These are phyloP conservation scores for Pyricularia pennisetigena DNA, from an alignment of 2,329 filamentous ascomycete genomes.

Conservation along the genomic window DNA sequence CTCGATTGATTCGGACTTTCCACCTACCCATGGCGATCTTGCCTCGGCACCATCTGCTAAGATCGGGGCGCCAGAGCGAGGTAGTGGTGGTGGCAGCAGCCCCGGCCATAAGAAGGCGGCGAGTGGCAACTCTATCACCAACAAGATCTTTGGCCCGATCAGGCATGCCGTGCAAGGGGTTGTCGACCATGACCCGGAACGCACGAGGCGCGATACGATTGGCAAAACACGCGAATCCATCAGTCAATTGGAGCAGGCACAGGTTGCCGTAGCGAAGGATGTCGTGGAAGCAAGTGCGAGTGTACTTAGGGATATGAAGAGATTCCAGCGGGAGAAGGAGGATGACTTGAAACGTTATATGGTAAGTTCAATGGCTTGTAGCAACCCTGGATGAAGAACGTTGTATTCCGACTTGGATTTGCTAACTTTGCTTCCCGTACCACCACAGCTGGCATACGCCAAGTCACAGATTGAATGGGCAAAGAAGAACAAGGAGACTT, in stretches of 20 bases:
- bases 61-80: slow-evolving; percentile 56
- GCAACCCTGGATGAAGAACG: not conserved
- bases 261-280: slow-evolving; percentile 80
- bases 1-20: slow-evolving; percentile 93
- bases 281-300: slow-evolving; percentile 87
- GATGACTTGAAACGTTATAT: slow-evolving; percentile 90
- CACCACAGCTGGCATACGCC: slow-evolving; percentile 70
- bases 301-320: slow-evolving; percentile 78
- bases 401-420: not conserved
- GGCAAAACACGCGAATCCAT: slow-evolving; percentile 91
- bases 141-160: slow-evolving; percentile 89
- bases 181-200: slow-evolving; percentile 90
- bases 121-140: slow-evolving; percentile 84
- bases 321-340: slow-evolving; percentile 94
- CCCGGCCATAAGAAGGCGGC: slow-evolving; percentile 66
- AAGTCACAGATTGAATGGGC: slow-evolving; percentile 93
- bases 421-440: not conserved
- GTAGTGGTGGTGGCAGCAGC: slow-evolving; percentile 18
- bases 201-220: slow-evolving; percentile 84
- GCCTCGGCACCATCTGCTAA: slow-evolving; percentile 61
- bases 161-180: slow-evolving; percentile 95
- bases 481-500: slow-evolving; percentile 79
- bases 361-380: slow-evolving; percentile 47
- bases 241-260: slow-evolving; percentile 77
- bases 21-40: slow-evolving; percentile 71